A percentile compares a stretch with the other conserved stretches of the same genome.
Evolutionary conservation across 768 basidiomycete genomes (phyloP).

Genomic region (Cystobasidium onofrii): DNA sequence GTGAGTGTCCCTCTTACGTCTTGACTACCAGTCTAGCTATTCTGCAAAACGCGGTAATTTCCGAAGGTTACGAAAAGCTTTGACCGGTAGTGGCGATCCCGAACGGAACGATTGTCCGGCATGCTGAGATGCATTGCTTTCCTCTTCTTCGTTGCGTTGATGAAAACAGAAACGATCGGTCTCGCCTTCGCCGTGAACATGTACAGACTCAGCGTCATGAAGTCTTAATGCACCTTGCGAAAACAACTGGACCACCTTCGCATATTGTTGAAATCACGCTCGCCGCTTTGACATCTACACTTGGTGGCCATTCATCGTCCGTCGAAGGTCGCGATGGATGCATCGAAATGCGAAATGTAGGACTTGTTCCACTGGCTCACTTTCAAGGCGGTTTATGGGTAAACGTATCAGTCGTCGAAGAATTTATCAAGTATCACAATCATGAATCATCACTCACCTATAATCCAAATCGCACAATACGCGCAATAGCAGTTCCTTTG

Average conservation of each 20-base stretch:
- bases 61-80: too few relatives aligned
- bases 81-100: too few relatives aligned
- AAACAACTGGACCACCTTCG: neutral
- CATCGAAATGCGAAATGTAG: neutral
- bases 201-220: neutral
- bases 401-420: neutral
- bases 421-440: slow-evolving; percentile 7
- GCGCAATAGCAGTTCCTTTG: neutral
- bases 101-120: too few relatives aligned
- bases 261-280: neutral
- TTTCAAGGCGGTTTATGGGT: neutral
- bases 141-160: neutral
- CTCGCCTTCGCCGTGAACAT: neutral
- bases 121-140: neutral
- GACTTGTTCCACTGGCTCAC: neutral
- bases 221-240: neutral
- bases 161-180: neutral
- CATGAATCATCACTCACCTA: neutral
- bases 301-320: neutral
- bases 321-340: neutral
- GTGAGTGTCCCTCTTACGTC: neutral
- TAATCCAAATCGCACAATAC: neutral
- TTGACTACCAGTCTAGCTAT: too few relatives aligned
- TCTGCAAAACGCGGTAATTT: too few relatives aligned
- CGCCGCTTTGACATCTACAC: neutral